Evolutionary conservation across 2,329 filamentous ascomycete species (phyloP), one percentile per base, ranked within the genome.

Genomic region (Domatiomyces globalis): DNA sequence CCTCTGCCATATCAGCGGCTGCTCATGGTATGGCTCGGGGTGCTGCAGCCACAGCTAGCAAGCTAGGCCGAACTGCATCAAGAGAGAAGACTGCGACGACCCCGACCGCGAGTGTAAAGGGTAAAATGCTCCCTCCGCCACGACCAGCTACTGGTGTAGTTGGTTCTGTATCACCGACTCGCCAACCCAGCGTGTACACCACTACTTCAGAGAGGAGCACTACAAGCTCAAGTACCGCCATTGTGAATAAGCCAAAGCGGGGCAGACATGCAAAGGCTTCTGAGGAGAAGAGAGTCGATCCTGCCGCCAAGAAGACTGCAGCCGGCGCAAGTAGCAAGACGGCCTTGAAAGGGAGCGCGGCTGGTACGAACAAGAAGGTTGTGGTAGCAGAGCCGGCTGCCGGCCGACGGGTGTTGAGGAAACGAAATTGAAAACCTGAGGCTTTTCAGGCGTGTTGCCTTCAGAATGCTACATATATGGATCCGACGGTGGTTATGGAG

Each of bases 341-440:
- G 3, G 53, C 56, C 17, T 29, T 58, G n/a, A 61, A 67, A 19
- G 58, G 58, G 48, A 58, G 52, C 4, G 61, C 67, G 5, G 59
- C 62, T 1, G 60, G 63, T 5, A 60, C 66, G 7, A 69, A 67
- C 53, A 67, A 66, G 54, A 63, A 60, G 27, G 58, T 65, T 6
- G 61, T 63, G 25, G 47, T 56, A 45, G 59, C 58, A 29, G 67
- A 71, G 46, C 58, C 62, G 27, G 56, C 65, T 29, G 56, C 63
- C 9, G 65, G 65, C 18, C 66, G 66, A 29, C 63, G 70, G 48
- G 65, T 67, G 10, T 58, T 72, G 53, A 67, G 70, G 45, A 72
- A 69, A 48, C 19, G 45, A 33, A 29, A 47, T 27, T 47, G 45
- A 47, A 39, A 39, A 39, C 15, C 22, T 25, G 22, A 25, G 22